Conservation (phyloP, 108 stramenopile species). For the Stephanodiscus triporus region DNA sequence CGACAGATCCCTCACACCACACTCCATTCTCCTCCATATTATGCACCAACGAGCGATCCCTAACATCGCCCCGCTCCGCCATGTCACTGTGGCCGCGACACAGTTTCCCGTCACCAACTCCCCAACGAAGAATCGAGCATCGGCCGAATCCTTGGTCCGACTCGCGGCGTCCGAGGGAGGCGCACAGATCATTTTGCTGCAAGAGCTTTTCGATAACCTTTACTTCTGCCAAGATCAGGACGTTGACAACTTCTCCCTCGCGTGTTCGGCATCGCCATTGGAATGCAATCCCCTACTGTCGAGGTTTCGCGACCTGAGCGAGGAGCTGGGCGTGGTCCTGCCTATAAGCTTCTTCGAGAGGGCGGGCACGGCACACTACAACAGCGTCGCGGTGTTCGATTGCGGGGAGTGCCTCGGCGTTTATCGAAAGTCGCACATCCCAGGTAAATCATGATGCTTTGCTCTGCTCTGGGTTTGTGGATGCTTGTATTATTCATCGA, state of each 20-base stretch:
- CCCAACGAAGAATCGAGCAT: too few species aligned
- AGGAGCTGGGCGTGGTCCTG: slow-evolving; percentile 49
- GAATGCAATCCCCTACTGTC: slow-evolving; percentile 29
- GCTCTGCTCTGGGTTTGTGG: too few species aligned
- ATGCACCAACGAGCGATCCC: too few species aligned
- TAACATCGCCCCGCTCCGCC: too few species aligned
- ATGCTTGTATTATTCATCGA: too few species aligned
- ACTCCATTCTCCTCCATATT: too few species aligned
- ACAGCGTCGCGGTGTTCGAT: slow-evolving; percentile 67
- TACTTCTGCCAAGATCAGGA: slow-evolving; percentile 72
- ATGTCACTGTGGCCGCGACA: too few species aligned
- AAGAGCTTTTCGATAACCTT: slow-evolving; percentile 57
- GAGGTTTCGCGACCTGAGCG: slow-evolving; percentile 43
- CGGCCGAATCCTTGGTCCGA: slow-evolving; percentile 36
- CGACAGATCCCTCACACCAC: too few species aligned
- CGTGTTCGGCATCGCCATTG: slow-evolving; percentile 25
- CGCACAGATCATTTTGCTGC: slow-evolving; percentile 53
- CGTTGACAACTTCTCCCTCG: slow-evolving; percentile 38
- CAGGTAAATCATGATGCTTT: slow-evolving; percentile 15
- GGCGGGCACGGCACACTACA: slow-evolving; percentile 51
- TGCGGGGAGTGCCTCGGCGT: slow-evolving; percentile 60
- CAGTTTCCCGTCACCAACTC: too few species aligned
- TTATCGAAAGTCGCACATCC: slow-evolving; percentile 76
- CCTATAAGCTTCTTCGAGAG: slow-evolving; percentile 64
- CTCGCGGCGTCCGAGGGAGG: slow-evolving; percentile 32